Base-by-base conservation (phyloP, 352 stramenopile species). In the Globisporangium emineosum region DNA sequence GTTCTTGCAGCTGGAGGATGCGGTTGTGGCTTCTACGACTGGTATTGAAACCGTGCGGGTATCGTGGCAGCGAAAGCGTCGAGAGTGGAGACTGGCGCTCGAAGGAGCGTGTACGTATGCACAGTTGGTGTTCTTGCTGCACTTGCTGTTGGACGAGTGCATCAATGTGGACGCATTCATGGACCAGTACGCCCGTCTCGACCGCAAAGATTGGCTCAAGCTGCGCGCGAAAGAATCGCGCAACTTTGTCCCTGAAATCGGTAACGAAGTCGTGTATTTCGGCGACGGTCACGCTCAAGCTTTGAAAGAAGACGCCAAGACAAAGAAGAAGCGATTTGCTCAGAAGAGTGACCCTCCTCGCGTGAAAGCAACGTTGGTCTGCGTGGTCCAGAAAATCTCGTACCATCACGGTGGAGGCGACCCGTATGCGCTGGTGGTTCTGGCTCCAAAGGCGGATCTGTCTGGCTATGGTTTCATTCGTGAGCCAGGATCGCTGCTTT, bases 361-460 rank as follows among this genome's bases (percentile, higher is more conserved):
- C 47, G 57, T 64, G 13, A 74, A 78, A 25, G 58, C 73, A 27
- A 91, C 82, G n/a, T 50, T 83, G 21, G 67, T 91, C 19, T 94
- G 86, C 55, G 75, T 62, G 1, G 83, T 92, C 10, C 58, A 75
- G 23, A 86, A 82, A 19, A 72, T 90, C 1, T 90, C 83, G 8
- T 94, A 90, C 58, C 87, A 94, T 47, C 76, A 91, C 37, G 86
- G 86, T n/a, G 83, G 78, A 40, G 86, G 86, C 7, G 86, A 94
- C 52, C 86, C 86, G 6, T 94, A 94, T 54, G 86, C 80, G 8
- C 67, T 91, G 19, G 71, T 87, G 8, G 68, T 84, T 15, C 64
- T 94, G 52, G 58, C 75, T 55, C 81, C 78, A 30, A 66, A 78
- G 43, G 32, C 58, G 3, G 67, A 84, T 2, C 57, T 81, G 51